Evolutionary conservation across 2,329 filamentous ascomycete genomes (phyloP).

Genomic region (Monilinia vaccinii-corymbosi): DNA sequence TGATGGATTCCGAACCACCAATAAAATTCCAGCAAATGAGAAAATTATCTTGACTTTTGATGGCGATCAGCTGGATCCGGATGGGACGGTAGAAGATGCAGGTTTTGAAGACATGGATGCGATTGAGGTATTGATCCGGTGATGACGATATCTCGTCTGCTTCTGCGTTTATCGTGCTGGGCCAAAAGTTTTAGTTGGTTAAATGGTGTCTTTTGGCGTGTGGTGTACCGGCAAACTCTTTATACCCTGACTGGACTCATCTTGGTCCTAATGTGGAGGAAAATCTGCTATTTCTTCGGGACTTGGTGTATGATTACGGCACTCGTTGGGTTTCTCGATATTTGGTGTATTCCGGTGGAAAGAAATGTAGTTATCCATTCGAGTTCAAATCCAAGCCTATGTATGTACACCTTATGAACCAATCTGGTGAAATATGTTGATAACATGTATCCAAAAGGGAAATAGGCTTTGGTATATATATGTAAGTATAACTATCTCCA

Average conservation of each 20-base stretch:
- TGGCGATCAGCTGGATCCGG: constrained; percentile 58
- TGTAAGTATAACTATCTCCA: background rate
- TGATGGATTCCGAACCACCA: constrained; percentile 48
- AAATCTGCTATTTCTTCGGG: background rate
- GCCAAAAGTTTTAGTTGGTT: background rate
- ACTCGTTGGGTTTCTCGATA: background rate
- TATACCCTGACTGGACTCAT: background rate
- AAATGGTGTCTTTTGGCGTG: background rate
- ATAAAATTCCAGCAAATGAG: constrained; percentile 41
- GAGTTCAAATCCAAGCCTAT: too few species aligned
- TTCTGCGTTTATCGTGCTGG: too few species aligned
- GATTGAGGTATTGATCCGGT: constrained; percentile 51
- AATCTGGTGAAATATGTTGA: too few species aligned
- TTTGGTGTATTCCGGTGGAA: background rate
- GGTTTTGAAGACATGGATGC: constrained; percentile 69
- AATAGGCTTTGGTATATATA: background rate
- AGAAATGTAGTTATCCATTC: background rate
- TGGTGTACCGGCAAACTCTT: background rate
- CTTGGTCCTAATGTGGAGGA: background rate
- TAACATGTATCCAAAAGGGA: too few species aligned
- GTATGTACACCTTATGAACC: too few species aligned
- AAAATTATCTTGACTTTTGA: constrained; percentile 62
- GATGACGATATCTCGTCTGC: constrained; percentile 5
- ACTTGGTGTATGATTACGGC: background rate
- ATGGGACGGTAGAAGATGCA: constrained; percentile 51